Evolutionary conservation across 805 yeast genomes (phyloP).

Genomic region (Lipomyces kockii): DNA sequence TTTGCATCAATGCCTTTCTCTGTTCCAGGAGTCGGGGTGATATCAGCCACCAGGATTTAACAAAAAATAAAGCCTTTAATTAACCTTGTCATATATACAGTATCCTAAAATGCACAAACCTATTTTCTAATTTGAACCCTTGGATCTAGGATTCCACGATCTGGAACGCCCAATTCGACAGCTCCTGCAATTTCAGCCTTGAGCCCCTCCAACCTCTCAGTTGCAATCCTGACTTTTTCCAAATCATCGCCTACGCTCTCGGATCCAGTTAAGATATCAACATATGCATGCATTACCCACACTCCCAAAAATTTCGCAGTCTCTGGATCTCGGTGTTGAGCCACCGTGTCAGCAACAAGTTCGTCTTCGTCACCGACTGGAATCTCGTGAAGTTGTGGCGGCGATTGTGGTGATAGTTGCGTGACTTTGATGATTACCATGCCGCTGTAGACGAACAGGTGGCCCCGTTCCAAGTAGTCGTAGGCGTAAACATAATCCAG

Average conservation of each 20-base stretch:
- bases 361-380: conserved; percentile 17
- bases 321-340: conserved; percentile 17
- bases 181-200: conserved; percentile 27
- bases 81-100: background rate
- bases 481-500: conserved; percentile 33
- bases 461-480: conserved; percentile 31
- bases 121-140: conserved; percentile 32
- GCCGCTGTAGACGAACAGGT: conserved; percentile 26
- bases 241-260: conserved; percentile 28
- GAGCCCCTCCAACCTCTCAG: conserved; percentile 27
- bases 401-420: conserved; percentile 27
- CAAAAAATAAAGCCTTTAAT: too few species aligned
- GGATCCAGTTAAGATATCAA: conserved; percentile 22
- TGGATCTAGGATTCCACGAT: conserved; percentile 34
- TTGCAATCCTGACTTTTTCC: conserved; percentile 22
- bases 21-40: background rate
- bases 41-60: too few species aligned
- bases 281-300: conserved; percentile 37
- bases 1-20: background rate
- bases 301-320: conserved; percentile 22
- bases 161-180: conserved; percentile 31
- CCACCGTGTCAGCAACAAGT: conserved; percentile 26
- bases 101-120: background rate
- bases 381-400: conserved; percentile 26
- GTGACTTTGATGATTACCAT: conserved; percentile 22